Conservation (phyloP, 495 filamentous ascomycete genomes). For the Annulohypoxylon bovei region DNA sequence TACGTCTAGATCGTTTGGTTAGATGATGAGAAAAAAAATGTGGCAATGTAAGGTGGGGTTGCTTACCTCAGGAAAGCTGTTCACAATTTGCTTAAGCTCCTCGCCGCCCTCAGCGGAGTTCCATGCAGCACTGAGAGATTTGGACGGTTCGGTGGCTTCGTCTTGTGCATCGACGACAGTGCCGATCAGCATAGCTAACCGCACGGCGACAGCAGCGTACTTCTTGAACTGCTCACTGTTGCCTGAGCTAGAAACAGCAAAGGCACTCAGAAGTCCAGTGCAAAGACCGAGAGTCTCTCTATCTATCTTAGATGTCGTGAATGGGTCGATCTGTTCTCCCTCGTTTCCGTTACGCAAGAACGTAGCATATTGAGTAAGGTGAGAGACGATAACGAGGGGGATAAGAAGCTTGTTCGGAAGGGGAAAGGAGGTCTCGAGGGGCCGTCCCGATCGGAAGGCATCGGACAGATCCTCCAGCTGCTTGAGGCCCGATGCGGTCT, state of each 20-base stretch:
- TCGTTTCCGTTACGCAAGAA: constrained; percentile 19
- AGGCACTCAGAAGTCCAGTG: constrained; percentile 56
- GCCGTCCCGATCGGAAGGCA: constrained; percentile 40
- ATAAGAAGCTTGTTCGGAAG: constrained; percentile 39
- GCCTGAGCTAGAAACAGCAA: constrained; percentile 50
- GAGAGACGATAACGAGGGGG: constrained; percentile 30
- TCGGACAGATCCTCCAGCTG: constrained; percentile 41
- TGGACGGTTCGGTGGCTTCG: constrained; percentile 24
- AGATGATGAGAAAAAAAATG: neutral
- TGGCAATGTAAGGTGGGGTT: neutral
- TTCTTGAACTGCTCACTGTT: constrained; percentile 44
- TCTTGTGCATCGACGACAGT: constrained; percentile 57
- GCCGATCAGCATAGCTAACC: constrained; percentile 46
- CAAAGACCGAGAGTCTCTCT: constrained; percentile 59
- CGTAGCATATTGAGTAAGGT: constrained; percentile 34
- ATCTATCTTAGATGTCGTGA: constrained; percentile 9
- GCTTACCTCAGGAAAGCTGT: constrained; percentile 34
- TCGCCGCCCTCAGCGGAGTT: constrained; percentile 10
- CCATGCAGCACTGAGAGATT: constrained; percentile 36
- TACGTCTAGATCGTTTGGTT: constrained; percentile 49
- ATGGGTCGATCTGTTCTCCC: neutral
- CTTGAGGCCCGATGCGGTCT: constrained; percentile 30
- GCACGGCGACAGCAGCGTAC: constrained; percentile 55
- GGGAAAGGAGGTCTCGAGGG: constrained; percentile 25
- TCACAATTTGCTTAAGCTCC: constrained; percentile 25